Conservation (phyloP, 1,139 yeast genomes). For the Candida smagusa region DNA sequence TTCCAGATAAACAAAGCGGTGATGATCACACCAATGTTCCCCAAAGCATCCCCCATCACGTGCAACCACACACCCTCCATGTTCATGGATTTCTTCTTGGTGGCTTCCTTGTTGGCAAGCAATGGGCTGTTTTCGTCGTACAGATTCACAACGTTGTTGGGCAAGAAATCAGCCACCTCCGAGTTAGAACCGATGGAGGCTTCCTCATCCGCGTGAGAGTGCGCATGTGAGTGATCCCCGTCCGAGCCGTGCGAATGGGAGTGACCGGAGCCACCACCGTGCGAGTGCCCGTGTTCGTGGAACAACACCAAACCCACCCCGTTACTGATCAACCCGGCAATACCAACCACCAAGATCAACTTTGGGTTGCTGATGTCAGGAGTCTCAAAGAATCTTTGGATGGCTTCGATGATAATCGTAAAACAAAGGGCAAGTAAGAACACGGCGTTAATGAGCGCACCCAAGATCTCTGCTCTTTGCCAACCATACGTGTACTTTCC, state of each 20-base stretch:
- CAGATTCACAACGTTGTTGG: constrained; percentile 37
- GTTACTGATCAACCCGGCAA: constrained; percentile 79
- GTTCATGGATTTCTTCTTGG: constrained; percentile 62
- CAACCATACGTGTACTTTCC: constrained; percentile 91
- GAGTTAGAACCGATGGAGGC: constrained; percentile 29
- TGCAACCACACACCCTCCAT: constrained; percentile 97
- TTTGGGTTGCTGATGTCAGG: constrained; percentile 76
- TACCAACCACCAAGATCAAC: constrained; percentile 76
- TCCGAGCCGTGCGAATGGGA: constrained; percentile 10
- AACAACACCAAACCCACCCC: constrained; percentile 79
- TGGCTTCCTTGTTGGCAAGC: constrained; percentile 15
- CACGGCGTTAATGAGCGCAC: constrained; percentile 92
- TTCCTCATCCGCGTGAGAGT: constrained; percentile 13
- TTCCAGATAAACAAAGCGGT: constrained; percentile 94
- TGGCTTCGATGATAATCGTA: constrained; percentile 87
- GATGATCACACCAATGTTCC: constrained; percentile 87
- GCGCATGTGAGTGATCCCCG: constrained; percentile 15
- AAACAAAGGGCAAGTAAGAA: constrained; percentile 88
- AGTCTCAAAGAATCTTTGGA: constrained; percentile 83
- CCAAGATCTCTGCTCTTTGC: constrained; percentile 94
- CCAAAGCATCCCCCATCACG: constrained; percentile 93
- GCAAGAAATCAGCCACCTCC: constrained; percentile 34
- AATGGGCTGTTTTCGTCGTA: constrained; percentile 31
- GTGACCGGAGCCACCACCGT: constrained; percentile 35
- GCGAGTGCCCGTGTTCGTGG: constrained; percentile 86